Evolutionary conservation across 148 eudicot genomes (phyloP).

Genomic region (Nepenthes gracilis): DNA sequence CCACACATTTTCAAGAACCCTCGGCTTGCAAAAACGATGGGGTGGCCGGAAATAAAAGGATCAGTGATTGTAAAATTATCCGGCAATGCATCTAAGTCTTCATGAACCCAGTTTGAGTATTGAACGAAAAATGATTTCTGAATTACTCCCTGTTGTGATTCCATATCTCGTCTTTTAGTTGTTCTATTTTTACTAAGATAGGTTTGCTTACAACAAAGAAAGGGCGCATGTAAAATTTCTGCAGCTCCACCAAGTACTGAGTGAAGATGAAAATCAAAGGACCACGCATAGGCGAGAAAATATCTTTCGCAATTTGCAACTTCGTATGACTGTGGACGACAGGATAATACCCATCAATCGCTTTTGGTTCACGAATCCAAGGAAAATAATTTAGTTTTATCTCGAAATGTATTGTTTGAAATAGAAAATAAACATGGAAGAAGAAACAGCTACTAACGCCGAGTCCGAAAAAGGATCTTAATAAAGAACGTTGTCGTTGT

Average conservation of each 20-base stretch:
- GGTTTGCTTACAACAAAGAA: conserved; percentile 2
- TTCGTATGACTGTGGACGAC: conserved; percentile 15
- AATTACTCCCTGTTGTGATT: conserved; percentile 37
- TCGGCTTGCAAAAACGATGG: conserved; percentile 78
- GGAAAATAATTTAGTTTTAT: too few species aligned
- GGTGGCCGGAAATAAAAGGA: conserved; percentile 74
- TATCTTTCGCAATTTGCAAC: conserved; percentile 16
- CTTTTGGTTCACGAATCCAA: not conserved
- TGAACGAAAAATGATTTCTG: conserved; percentile 43
- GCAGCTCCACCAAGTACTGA: not conserved
- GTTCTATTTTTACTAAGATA: conserved; percentile 71
- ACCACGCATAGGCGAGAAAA: conserved; percentile 8
- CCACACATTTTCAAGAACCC: conserved; percentile 79
- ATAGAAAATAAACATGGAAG: too few species aligned
- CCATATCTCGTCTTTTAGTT: conserved; percentile 35
- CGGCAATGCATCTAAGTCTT: conserved; percentile 65
- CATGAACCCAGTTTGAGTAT: conserved; percentile 59
- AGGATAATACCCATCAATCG: conserved; percentile 29
- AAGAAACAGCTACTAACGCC: too few species aligned
- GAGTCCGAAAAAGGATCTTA: too few species aligned
- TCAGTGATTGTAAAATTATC: conserved; percentile 70
- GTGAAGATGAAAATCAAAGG: conserved; percentile 7
- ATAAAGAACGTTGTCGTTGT: too few species aligned
- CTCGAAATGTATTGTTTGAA: too few species aligned
- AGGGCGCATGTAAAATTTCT: not conserved